These are phyloP conservation scores for Xanthoconium stramineum DNA, from an alignment of 768 basidiomycete species.

Conservation along the genomic window DNA sequence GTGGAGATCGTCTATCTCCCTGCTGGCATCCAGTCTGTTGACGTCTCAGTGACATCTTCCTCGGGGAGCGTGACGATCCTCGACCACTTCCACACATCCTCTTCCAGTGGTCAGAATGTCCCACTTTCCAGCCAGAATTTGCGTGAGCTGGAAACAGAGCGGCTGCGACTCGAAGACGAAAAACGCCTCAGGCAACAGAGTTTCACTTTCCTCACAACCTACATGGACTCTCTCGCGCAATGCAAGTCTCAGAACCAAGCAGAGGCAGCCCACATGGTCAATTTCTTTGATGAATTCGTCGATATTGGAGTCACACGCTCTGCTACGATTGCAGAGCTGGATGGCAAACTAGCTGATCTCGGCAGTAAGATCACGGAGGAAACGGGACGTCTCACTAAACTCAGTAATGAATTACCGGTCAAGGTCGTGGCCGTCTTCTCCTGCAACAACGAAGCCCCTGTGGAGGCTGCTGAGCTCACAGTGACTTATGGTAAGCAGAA, in stretches of 20 bases:
- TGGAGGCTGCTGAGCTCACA: conserved; percentile 14
- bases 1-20: conserved; percentile 19
- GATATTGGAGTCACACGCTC: conserved; percentile 20
- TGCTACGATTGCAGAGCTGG: conserved; percentile 14
- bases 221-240: conserved; percentile 27
- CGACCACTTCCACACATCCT: conserved; percentile 13
- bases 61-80: conserved; percentile 11
- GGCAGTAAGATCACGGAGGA: conserved; percentile 12
- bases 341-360: conserved; percentile 11
- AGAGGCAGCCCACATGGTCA: conserved; percentile 17
- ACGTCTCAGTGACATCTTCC: conserved; percentile 11
- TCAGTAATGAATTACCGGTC: neutral
- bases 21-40: neutral
- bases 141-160: conserved; percentile 10
- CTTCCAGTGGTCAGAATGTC: neutral
- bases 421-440: conserved; percentile 10
- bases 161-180: conserved; percentile 16
- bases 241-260: conserved; percentile 9
- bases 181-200: conserved; percentile 18
- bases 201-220: conserved; percentile 24
- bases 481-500: conserved; percentile 17
- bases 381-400: conserved; percentile 1
- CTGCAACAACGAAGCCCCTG: neutral
- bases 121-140: neutral
- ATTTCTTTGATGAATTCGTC: conserved; percentile 23